phyloP scores from a whole-genome alignment of 2,329 filamentous ascomycete genomes.

The Elsinoe batatas region DNA sequence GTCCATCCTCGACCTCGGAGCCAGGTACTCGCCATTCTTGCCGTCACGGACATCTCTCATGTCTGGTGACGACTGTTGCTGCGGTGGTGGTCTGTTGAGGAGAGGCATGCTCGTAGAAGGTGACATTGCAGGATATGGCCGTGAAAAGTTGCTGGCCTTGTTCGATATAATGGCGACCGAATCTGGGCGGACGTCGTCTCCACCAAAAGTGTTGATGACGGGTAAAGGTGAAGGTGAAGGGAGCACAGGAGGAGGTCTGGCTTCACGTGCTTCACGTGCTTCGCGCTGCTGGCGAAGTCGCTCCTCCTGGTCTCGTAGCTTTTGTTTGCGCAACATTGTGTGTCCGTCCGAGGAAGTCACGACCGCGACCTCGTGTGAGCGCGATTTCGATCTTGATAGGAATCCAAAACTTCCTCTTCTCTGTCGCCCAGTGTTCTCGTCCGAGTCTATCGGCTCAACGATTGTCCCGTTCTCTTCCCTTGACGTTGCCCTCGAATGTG shows the following conservation, averaged over 20 bases:
- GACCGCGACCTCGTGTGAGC: slow-evolving; percentile 14
- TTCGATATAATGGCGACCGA: slow-evolving; percentile 50
- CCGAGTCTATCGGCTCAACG: neutral
- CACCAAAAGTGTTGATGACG: slow-evolving; percentile 49
- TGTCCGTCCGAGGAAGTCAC: slow-evolving; percentile 11
- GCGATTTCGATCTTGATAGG: slow-evolving; percentile 14
- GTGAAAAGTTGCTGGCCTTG: slow-evolving; percentile 29
- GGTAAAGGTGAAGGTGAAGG: slow-evolving; percentile 39
- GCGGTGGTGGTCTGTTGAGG: slow-evolving; percentile 6
- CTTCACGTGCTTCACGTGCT: slow-evolving; percentile 41
- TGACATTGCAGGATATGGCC: slow-evolving; percentile 43
- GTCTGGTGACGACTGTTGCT: neutral
- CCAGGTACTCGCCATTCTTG: slow-evolving; percentile 48
- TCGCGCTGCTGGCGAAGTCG: slow-evolving; percentile 47
- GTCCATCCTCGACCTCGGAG: slow-evolving; percentile 74
- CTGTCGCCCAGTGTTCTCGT: neutral
- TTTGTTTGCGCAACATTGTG: slow-evolving; percentile 28
- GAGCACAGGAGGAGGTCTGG: slow-evolving; percentile 51
- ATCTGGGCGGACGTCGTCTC: slow-evolving; percentile 53
- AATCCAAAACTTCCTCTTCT: slow-evolving; percentile 15
- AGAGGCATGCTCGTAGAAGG: slow-evolving; percentile 13
- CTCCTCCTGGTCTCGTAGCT: slow-evolving; percentile 40
- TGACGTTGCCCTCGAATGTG: slow-evolving; percentile 5
- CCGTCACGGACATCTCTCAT: neutral
- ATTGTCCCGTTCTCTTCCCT: slow-evolving; percentile 10